phyloP scores from a whole-genome alignment of 345 rosid genomes.

The Lepidium aucheri region DNA sequence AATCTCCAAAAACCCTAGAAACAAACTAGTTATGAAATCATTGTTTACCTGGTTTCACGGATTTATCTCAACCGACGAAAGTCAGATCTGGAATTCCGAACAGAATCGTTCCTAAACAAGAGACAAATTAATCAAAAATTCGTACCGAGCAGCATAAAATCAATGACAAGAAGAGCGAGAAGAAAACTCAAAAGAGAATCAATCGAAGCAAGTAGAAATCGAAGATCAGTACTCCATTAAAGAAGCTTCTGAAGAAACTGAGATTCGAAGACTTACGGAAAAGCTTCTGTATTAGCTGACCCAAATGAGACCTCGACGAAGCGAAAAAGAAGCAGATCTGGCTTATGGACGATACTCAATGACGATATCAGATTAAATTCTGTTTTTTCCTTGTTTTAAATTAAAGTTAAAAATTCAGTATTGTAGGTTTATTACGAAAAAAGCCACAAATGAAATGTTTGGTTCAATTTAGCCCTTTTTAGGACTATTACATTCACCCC shows the following conservation, averaged over 20 bases:
- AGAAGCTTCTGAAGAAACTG: background rate
- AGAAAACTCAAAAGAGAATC: background rate
- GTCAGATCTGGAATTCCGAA: no score
- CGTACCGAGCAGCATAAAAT: no score
- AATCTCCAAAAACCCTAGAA: background rate
- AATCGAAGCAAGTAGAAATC: background rate
- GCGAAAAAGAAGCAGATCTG: conserved; percentile 15
- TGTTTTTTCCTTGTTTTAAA: background rate
- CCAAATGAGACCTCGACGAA: conserved; percentile 8
- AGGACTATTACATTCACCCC: background rate
- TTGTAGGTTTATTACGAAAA: background rate
- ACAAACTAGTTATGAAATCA: background rate
- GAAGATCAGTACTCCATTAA: background rate
- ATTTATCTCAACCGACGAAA: background rate
- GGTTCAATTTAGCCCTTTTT: background rate
- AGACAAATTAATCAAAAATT: no score
- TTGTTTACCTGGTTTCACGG: background rate
- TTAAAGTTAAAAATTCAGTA: background rate
- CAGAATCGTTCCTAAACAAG: no score
- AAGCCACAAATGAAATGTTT: background rate
- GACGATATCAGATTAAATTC: background rate
- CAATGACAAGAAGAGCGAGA: background rate
- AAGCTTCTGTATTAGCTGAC: background rate
- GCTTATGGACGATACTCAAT: background rate
- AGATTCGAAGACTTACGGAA: conserved; percentile 13